These are phyloP conservation scores for Thelonectria rubi DNA, from an alignment of 2,329 filamentous ascomycete genomes.

Conservation along the genomic window DNA sequence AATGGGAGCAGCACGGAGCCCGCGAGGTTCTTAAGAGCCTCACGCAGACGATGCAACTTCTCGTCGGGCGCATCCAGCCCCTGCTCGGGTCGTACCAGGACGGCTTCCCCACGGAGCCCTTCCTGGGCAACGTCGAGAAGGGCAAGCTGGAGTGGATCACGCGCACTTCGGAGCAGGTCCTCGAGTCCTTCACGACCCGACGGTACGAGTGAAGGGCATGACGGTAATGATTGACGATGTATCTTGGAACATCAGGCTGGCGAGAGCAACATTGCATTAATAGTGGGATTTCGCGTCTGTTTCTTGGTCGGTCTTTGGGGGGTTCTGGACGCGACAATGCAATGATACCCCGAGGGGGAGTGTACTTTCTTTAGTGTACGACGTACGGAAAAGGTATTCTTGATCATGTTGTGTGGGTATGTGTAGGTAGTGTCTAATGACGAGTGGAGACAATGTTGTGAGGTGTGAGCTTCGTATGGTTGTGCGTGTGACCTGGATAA, in stretches of 20 bases:
- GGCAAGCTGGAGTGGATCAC: conserved; percentile 53
- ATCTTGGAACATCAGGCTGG: conserved; percentile 34
- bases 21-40: conserved; percentile 52
- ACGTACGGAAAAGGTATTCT: conserved; percentile 2
- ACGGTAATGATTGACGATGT: conserved; percentile 43
- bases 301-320: conserved; percentile 15
- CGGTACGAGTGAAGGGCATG: conserved; percentile 43
- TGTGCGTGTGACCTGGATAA: too few species aligned
- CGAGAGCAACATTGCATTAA: conserved; percentile 35
- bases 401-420: neutral
- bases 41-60: conserved; percentile 51
- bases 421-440: neutral
- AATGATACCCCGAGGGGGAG: conserved; percentile 28
- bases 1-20: conserved; percentile 50
- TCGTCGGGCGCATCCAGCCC: conserved; percentile 48
- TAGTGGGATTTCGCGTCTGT: conserved; percentile 35
- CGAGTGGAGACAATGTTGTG: neutral
- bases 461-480: neutral
- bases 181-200: conserved; percentile 45
- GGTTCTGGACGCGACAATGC: conserved; percentile 26
- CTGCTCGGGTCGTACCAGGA: conserved; percentile 48
- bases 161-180: conserved; percentile 48
- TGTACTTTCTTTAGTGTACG: conserved; percentile 17
- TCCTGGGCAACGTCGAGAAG: conserved; percentile 50
- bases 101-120: conserved; percentile 51